A percentile compares a stretch with the other conserved stretches of the same genome.
phyloP scores from a whole-genome alignment of 805 yeast genomes.

The Candida ponderosae region DNA sequence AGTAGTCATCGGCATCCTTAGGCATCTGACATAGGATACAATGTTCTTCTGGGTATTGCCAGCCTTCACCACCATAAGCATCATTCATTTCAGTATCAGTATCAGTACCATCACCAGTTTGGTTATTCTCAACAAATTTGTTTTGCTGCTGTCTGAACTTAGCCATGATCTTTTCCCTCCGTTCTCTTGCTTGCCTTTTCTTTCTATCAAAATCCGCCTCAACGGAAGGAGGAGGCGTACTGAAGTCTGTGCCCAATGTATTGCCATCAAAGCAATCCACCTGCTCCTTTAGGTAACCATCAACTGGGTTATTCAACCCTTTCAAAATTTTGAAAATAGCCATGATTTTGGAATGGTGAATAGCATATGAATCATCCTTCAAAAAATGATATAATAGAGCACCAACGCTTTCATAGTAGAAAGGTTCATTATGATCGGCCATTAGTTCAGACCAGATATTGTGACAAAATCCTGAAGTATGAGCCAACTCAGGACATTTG shows the following conservation, averaged over 20 bases:
- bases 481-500: constrained; percentile 26
- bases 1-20: constrained; percentile 52
- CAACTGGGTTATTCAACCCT: constrained; percentile 21
- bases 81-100: constrained; percentile 32
- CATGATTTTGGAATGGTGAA: constrained; percentile 47
- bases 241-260: constrained; percentile 4
- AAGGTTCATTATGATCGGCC: constrained; percentile 29
- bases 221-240: neutral
- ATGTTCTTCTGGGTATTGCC: constrained; percentile 67
- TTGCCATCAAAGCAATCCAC: constrained; percentile 25
- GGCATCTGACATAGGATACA: constrained; percentile 83
- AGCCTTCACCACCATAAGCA: constrained; percentile 28
- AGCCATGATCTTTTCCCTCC: constrained; percentile 66
- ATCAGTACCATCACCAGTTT: constrained; percentile 18
- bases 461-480: constrained; percentile 21
- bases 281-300: constrained; percentile 24
- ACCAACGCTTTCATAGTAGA: constrained; percentile 30
- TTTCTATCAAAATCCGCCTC: constrained; percentile 43
- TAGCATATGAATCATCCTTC: constrained; percentile 29
- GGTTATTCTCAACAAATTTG: constrained; percentile 55
- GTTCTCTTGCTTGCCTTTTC: constrained; percentile 60
- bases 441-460: constrained; percentile 27
- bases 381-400: constrained; percentile 33
- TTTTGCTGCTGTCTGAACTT: constrained; percentile 76
- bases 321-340: constrained; percentile 35